Conservation (phyloP, 1,284 basidiomycete genomes). For the Pholiota adiposa region DNA sequence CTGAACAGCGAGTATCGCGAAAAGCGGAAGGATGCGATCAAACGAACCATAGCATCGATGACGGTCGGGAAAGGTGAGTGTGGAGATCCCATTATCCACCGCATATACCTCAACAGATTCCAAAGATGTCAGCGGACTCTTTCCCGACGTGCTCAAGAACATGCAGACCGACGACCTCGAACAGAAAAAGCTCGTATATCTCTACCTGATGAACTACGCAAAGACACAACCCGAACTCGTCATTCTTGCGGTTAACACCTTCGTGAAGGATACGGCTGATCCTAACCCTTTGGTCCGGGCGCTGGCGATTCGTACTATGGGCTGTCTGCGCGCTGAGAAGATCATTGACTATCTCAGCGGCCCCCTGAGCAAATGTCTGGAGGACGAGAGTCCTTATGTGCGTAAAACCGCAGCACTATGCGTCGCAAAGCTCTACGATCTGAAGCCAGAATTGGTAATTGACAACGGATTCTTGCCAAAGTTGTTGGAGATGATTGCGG, state of each 20-base stretch:
- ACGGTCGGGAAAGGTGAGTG: constrained; percentile 88
- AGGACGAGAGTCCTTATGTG: constrained; percentile 97
- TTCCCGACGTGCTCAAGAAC: constrained; percentile 98
- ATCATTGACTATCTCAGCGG: constrained; percentile 98
- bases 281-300: constrained; percentile 96
- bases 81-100: not conserved
- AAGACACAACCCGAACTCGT: constrained; percentile 97
- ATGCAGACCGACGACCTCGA: constrained; percentile 96
- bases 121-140: constrained; percentile 90
- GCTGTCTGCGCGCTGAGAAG: constrained; percentile 95
- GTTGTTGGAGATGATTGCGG: constrained; percentile 89
- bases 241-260: constrained; percentile 98
- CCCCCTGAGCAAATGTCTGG: constrained; percentile 88
- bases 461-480: constrained; percentile 95
- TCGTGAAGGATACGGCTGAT: constrained; percentile 96
- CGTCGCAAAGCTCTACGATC: constrained; percentile 96
- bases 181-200: constrained; percentile 97
- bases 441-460: constrained; percentile 93
- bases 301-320: constrained; percentile 97
- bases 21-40: constrained; percentile 98
- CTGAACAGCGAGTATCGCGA: constrained; percentile 97
- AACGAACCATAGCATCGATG: constrained; percentile 95
- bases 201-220: constrained; percentile 99
- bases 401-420: constrained; percentile 96
- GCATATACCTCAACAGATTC: not conserved